A percentile compares a stretch with the other conserved stretches of the same genome.
These are phyloP conservation scores for Sporothrix euskadiensis DNA, from an alignment of 2,329 filamentous ascomycete species.

Conservation along the genomic window DNA sequence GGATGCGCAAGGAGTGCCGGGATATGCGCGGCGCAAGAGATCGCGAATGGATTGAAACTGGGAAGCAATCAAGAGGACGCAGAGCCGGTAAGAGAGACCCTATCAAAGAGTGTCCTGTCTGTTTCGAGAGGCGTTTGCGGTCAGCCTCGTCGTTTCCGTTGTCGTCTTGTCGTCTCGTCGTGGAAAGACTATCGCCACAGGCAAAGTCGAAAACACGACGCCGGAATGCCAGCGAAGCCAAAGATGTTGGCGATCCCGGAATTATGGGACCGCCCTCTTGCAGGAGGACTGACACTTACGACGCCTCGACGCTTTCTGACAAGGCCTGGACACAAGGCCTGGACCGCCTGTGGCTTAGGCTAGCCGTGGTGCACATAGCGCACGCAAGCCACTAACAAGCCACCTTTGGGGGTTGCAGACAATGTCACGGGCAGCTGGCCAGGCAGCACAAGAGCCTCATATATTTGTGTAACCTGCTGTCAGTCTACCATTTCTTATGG, in stretches of 20 bases:
- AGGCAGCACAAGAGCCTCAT: background rate
- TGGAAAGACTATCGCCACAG: background rate
- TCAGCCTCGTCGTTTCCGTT: background rate
- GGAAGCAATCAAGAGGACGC: too few relatives aligned
- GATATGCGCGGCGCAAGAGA: background rate
- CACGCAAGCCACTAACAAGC: slow-evolving; percentile 19
- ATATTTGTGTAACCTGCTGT: background rate
- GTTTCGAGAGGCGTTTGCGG: background rate
- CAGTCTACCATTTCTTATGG: background rate
- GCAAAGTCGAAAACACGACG: background rate
- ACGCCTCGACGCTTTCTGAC: slow-evolving; percentile 1
- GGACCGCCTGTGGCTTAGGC: background rate
- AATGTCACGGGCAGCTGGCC: background rate
- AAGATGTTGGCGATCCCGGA: background rate
- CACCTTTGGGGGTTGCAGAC: background rate
- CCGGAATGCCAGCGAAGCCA: background rate
- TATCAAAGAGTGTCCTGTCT: background rate
- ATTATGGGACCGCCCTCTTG: background rate
- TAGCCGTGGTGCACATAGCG: background rate
- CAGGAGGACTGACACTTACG: background rate
- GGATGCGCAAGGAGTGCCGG: background rate
- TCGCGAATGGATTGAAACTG: background rate
- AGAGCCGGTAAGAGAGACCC: background rate
- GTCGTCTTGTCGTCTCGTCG: background rate
- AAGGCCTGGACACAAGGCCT: slow-evolving; percentile 12